Conservation (phyloP, 2,329 filamentous ascomycete genomes). For the Tolypocladium ophioglossoides region DNA sequence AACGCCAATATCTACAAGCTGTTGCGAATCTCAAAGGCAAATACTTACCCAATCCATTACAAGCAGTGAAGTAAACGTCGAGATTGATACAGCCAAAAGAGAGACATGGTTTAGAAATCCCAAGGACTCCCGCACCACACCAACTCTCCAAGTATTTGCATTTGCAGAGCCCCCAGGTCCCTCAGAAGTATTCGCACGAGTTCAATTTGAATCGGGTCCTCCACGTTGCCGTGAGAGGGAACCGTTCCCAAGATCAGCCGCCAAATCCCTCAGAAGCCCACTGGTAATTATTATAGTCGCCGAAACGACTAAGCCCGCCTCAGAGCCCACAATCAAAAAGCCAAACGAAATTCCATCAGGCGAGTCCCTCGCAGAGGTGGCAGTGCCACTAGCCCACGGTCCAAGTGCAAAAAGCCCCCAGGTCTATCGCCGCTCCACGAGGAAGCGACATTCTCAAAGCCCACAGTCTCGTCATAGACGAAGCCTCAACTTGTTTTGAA, state of each 20-base stretch:
- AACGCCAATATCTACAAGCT: not conserved
- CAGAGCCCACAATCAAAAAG: constrained; percentile 22
- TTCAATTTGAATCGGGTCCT: constrained; percentile 10
- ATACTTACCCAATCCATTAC: not conserved
- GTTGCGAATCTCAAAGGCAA: not conserved
- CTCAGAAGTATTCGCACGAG: constrained; percentile 24
- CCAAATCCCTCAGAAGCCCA: constrained; percentile 31
- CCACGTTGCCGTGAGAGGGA: constrained; percentile 2
- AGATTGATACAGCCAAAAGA: not conserved
- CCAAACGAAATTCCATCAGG: constrained; percentile 12
- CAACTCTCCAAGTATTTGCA: constrained; percentile 9
- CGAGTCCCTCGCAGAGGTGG: constrained; percentile 5
- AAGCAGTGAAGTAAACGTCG: not conserved
- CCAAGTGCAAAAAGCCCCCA: constrained; percentile 37
- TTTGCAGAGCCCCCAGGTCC: constrained; percentile 24
- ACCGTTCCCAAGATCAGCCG: constrained; percentile 20
- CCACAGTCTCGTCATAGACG: constrained; percentile 30
- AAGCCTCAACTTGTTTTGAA: constrained; percentile 27
- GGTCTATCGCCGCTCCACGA: constrained; percentile 38
- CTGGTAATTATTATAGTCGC: constrained; percentile 13
- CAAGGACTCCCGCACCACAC: not conserved
- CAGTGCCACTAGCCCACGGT: constrained; percentile 27
- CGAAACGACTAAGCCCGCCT: constrained; percentile 13
- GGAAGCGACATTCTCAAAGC: constrained; percentile 41
- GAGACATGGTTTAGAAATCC: not conserved